Evolutionary conservation across 495 filamentous ascomycete genomes (phyloP).

Genomic region (Penicillium samsonianum): DNA sequence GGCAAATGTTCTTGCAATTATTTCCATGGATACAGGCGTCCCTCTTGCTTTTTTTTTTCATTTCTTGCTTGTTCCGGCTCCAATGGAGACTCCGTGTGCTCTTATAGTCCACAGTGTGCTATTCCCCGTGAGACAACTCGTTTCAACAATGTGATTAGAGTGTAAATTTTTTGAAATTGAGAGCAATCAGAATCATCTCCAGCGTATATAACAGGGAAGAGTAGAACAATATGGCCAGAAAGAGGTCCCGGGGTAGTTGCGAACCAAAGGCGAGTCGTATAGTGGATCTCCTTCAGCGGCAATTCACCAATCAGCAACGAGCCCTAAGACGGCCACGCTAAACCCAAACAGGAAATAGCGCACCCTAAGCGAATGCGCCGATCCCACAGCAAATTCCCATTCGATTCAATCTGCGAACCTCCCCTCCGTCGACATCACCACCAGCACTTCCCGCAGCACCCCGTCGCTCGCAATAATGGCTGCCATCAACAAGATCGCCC

Average conservation of each 20-base stretch:
- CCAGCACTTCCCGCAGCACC: conserved; percentile 45
- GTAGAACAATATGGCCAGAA: background rate
- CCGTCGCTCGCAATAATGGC: conserved; percentile 56
- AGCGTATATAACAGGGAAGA: background rate
- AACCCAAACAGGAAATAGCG: conserved; percentile 28
- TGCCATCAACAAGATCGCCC: conserved; percentile 95
- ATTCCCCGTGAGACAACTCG: conserved; percentile 2
- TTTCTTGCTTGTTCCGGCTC: conserved; percentile 8
- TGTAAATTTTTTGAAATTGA: conserved; percentile 10
- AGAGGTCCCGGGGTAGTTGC: background rate
- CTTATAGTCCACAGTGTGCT: conserved; percentile 20
- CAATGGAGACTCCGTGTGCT: conserved; percentile 8
- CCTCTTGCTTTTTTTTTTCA: conserved; percentile 15
- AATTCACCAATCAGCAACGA: conserved; percentile 6
- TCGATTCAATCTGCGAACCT: conserved; percentile 37
- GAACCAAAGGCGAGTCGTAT: conserved; percentile 15
- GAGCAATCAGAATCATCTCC: background rate
- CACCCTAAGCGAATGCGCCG: conserved; percentile 45
- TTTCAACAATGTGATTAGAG: conserved; percentile 9
- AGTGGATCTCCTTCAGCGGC: conserved; percentile 1
- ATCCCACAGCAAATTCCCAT: conserved; percentile 47
- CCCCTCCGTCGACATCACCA: conserved; percentile 37
- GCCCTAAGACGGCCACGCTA: conserved; percentile 26
- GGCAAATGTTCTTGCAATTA: conserved; percentile 16
- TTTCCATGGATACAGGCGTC: conserved; percentile 29